Conservation (phyloP, 495 filamentous ascomycete genomes). For the Penicillium tannophilum region DNA sequence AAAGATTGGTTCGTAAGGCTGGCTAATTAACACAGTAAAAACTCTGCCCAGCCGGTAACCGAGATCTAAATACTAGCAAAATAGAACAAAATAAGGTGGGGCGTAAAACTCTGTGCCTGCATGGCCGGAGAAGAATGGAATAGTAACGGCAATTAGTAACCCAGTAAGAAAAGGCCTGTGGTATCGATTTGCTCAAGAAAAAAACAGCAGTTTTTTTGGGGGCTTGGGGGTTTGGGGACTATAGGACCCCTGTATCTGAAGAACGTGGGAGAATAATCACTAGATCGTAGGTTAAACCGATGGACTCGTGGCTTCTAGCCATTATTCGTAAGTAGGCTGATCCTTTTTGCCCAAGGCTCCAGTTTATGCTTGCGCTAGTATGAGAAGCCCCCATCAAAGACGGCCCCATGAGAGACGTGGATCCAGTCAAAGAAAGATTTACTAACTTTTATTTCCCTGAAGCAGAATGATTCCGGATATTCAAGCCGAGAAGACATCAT, state of each 20-base stretch:
- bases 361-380: neutral
- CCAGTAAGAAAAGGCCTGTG: no score
- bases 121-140: neutral
- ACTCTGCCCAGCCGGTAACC: constrained; percentile 9
- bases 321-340: neutral
- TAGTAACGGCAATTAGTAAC: no score
- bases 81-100: neutral
- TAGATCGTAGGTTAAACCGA: neutral
- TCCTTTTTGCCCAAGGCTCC: neutral
- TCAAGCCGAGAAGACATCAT: no score
- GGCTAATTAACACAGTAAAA: constrained; percentile 3
- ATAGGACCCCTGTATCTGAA: no score
- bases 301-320: neutral
- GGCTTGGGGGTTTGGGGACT: no score
- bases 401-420: neutral
- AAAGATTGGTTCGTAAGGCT: constrained; percentile 10
- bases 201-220: no score
- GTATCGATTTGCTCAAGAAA: no score
- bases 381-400: neutral
- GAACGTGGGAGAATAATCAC: neutral
- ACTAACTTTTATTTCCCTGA: neutral
- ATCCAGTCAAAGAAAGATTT: neutral
- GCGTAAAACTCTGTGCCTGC: neutral
- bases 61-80: neutral
- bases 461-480: neutral